These are phyloP conservation scores for Coffea canephora DNA, from an alignment of 257 asterid species.

Conservation along the genomic window DNA sequence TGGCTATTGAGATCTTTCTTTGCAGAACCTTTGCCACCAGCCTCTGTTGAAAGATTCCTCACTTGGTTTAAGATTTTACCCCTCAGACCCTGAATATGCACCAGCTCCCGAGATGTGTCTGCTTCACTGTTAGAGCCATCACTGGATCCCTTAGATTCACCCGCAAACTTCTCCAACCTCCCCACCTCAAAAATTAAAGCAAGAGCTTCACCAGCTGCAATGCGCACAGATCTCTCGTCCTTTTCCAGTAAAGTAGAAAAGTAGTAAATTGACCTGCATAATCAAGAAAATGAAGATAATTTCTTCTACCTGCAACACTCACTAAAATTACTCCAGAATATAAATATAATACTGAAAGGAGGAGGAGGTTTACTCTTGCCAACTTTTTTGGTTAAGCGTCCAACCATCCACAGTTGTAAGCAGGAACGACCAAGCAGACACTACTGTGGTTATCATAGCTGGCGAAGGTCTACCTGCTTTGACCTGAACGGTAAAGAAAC, in stretches of 20 bases:
- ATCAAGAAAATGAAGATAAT: constrained; percentile 10
- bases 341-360: not conserved
- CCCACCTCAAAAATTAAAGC: constrained; percentile 82
- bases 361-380: constrained; percentile 70
- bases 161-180: constrained; percentile 71
- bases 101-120: constrained; percentile 47
- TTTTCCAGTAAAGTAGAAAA: constrained; percentile 73
- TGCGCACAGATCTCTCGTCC: constrained; percentile 82
- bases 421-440: constrained; percentile 89
- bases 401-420: constrained; percentile 65
- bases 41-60: constrained; percentile 69
- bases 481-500: constrained; percentile 50
- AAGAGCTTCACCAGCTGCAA: constrained; percentile 95
- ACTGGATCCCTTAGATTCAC: constrained; percentile 48
- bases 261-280: constrained; percentile 67
- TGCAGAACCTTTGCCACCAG: constrained; percentile 89
- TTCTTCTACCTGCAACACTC: not conserved
- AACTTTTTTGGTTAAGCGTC: constrained; percentile 62
- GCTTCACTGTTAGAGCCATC: constrained; percentile 50
- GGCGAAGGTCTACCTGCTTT: constrained; percentile 65
- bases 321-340: not conserved
- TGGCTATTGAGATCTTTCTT: constrained; percentile 93
- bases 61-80: constrained; percentile 73
- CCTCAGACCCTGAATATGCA: constrained; percentile 67
- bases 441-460: constrained; percentile 55